Evolutionary conservation across 2,329 filamentous ascomycete species (phyloP), one percentile per base, ranked within the genome.

Genomic region (Mariannaea sp.): DNA sequence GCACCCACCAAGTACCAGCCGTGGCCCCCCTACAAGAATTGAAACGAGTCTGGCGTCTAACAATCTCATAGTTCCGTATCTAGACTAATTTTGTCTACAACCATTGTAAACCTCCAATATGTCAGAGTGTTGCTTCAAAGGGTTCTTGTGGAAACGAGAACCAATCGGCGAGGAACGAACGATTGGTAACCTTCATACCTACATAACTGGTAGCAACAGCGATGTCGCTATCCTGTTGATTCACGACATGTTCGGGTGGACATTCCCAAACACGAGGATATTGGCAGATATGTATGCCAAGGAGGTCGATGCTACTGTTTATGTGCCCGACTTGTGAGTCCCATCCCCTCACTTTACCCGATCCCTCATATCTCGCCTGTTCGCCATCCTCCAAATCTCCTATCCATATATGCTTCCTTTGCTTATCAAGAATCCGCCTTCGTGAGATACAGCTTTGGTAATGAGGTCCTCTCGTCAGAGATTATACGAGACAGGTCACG

Each of bases 181-280:
- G 3, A 4, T 44, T 8, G 39, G 38, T 2, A 29, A 20, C 3
- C 1, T 20, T 7, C 7, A 44, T 14, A 20, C 27, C 13, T 50
- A 50, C 29, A 10, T 36, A 2, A 44, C 47, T 2, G 47, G 47
- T 1, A 27, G 27, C 1, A 50, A 50, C 13, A 1, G 9, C n/a
- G 19, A 43, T 16, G 24, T 12, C 9, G 47, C 39, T 14, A 44
- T 50, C 14, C 26, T 50, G 9, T n/a, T 50, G 1, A 38, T 50
- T 8, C 47, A 50, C 16, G 47, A 50, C 30, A n/a, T 50, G 2
- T 50, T 50, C 16, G 39, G 47, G 8, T 44, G 47, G 47, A 50
- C 47, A 3, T 50, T 50, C 14, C 20, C 3, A 24, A 50, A 50
- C 26, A 44, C 39, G 7, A 29, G 32, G 12, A 14, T 44, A 5